Percentiles rank a stretch among this genome's conserved stretches.
phyloP scores from a whole-genome alignment of 176 grass and related monocot species.

The Aegilops tauschii region DNA sequence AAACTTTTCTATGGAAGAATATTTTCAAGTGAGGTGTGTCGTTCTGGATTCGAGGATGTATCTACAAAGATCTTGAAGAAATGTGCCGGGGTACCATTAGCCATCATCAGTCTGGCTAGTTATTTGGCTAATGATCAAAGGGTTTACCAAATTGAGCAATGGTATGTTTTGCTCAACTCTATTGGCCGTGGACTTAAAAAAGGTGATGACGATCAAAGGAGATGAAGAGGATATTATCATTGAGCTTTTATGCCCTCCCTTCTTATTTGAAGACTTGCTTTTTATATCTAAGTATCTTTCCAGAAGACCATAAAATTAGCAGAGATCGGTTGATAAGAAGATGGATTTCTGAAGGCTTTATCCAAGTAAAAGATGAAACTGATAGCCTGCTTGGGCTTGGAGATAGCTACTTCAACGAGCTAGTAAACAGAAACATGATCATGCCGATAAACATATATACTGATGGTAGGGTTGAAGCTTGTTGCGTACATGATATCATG shows the following conservation, averaged over 20 bases:
- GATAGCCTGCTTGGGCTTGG: not conserved
- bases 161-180: not conserved
- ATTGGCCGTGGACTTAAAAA: not conserved
- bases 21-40: not conserved
- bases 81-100: not conserved
- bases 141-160: not conserved
- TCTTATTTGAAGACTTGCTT: not conserved
- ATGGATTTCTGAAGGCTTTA: too few relatives aligned
- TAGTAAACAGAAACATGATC: not conserved
- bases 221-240: not conserved
- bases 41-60: rapidly evolving
- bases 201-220: not conserved
- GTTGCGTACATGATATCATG: not conserved
- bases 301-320: too few relatives aligned
- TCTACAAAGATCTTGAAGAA: too few relatives aligned
- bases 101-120: not conserved
- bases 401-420: not conserved
- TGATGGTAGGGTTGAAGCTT: not conserved
- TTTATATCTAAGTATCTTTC: not conserved
- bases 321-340: too few relatives aligned
- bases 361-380: not conserved
- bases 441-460: not conserved
- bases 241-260: too few relatives aligned
- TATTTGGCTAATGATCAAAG: not conserved
- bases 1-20: not conserved